Evolutionary conservation across 495 filamentous ascomycete species (phyloP), one percentile per base, ranked within the genome.

Genomic region (Aspergillus sparsus): DNA sequence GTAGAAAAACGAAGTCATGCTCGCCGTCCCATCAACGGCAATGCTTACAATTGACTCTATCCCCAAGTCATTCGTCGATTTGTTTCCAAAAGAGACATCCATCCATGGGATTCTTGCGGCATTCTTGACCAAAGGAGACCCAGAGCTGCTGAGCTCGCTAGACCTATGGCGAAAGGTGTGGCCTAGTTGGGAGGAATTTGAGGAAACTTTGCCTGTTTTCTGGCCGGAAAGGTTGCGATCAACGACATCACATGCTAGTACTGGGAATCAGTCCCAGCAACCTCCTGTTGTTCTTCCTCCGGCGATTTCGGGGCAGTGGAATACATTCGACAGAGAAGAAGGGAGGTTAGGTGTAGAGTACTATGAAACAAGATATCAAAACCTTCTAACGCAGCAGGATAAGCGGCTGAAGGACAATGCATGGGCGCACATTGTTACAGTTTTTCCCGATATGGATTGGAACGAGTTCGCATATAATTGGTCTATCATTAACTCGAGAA

Each of bases 401-500:
- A 66, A 73, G 21, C 91, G 90, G 53, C 74, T 93, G 15, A 62
- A 70, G 8, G 61, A 60, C 21, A 27, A 27, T 7, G 86, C 91
- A 64, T 88, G 84, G 80, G 63, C 72, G 3, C 62, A 67, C 15
- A 80, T 86, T 0, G 64, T 71, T 11, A 55, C 67, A 5, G 76
- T 81, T 5, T 86, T 84, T 57, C 80, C 80, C 1, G 57, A 71
- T 7, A 69, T 83, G 1, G 61, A 75, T 9, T 76, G 78, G 55
- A 71, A 78, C 1, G 65, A 71, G 10, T 91, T 85, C 68, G 71
- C 75, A 9, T 87, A 92, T 70, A 72, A 82, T 58, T 95, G 90
- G 90, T 73, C 84, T 12, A 80, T 89, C 45, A 83, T 91, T 53
- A 93, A 92, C 68, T 90, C 89, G 6, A 80, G 91, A 49, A 87